Conservation (phyloP, 352 stramenopile species). For the Globisporangium ultimum region DNA sequence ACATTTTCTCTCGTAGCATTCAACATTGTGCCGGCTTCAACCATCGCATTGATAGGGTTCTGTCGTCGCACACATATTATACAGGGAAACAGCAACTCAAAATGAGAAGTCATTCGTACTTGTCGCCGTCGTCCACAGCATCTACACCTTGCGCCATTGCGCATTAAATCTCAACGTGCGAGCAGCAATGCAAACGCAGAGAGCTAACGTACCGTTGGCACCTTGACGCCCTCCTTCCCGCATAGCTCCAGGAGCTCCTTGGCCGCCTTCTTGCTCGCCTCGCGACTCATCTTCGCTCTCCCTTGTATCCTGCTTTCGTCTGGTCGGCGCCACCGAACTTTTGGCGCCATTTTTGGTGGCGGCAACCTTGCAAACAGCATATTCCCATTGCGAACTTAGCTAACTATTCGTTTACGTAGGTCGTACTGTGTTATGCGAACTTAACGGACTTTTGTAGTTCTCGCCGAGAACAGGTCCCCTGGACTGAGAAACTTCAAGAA, state of each 20-base stretch:
- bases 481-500: too few relatives aligned
- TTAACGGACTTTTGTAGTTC: too few relatives aligned
- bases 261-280: conserved; percentile 56
- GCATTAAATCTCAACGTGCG: too few relatives aligned
- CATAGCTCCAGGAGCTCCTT: conserved; percentile 84
- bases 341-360: not conserved
- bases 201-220: conserved; percentile 52
- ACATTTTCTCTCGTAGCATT: conserved; percentile 81
- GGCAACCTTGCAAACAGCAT: too few relatives aligned
- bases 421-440: too few relatives aligned
- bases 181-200: not conserved
- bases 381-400: too few relatives aligned
- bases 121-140: not conserved
- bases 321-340: too few relatives aligned
- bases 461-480: too few relatives aligned
- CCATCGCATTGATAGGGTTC: conserved; percentile 75
- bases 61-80: conserved; percentile 12
- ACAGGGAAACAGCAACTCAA: not conserved
- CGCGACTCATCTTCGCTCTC: conserved; percentile 25
- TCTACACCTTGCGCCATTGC: not conserved
- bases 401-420: too few relatives aligned
- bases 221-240: conserved; percentile 66
- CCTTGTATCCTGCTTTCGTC: not conserved
- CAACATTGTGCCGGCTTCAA: conserved; percentile 81
- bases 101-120: not conserved